Evolutionary conservation across 2,329 filamentous ascomycete species (phyloP), one percentile per base, ranked within the genome.

Genomic region (Trichoderma breve): DNA sequence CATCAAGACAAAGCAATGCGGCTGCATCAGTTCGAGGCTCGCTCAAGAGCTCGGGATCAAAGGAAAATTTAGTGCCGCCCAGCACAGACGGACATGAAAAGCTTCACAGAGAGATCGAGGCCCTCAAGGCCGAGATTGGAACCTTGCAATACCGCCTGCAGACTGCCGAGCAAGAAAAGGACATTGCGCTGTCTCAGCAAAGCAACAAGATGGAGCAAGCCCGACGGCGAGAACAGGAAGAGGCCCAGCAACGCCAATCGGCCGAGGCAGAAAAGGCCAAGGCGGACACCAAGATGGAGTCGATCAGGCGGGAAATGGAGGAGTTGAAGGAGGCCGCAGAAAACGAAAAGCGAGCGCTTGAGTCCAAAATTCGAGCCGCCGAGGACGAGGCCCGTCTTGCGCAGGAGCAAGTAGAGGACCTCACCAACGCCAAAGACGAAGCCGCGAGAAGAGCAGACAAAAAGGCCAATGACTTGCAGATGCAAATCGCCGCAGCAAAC

Each of bases 51-150:
- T 87, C 57, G 6, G 89, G 87, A 77, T 87, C 57, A 3, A 90
- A 88, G 77, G 89, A 88, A 77, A 90, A 90, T 77, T 83, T 87
- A 75, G 86, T 87, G 36, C 88, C 88, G 0, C 83, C 86, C 1
- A 88, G 89, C 72, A 85, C 85, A n/a, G 86, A 89, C 72, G 84
- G 87, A 70, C 88, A 89, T 77, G 88, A 90, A 77, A 85, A 83
- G 60, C 88, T 87, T 78, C 84, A 85, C 63, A 86, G 83, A 70
- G 84, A 84, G 43, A 88, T 87, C 73, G 95, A 98, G 78, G 92
- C 95, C 74, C 86, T 98, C 30, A 95, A 95, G 78, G 93, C 95
- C 2, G 94, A 98, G 81, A 86, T 98, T 55, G 96, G 95, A 73
- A 93, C 94, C 0, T 84, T 98, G 65, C 91, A 91, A 73, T 99